Evolutionary conservation across 2,329 filamentous ascomycete species (phyloP).

Genomic region (Hirsutella minnesotensis): DNA sequence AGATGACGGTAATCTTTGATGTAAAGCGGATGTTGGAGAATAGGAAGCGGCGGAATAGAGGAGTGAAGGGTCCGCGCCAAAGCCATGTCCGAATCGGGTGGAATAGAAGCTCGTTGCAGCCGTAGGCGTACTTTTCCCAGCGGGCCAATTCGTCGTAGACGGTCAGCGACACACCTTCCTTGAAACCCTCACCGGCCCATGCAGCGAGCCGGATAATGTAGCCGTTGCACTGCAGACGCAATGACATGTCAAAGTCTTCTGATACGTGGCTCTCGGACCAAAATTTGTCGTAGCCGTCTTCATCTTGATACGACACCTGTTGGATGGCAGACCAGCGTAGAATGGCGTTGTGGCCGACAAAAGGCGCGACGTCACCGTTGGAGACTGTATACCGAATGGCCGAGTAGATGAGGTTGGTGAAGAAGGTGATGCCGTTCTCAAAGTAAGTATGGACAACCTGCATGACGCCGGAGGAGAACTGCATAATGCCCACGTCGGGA

Average conservation of each 20-base stretch:
- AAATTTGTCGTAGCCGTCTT: constrained; percentile 65
- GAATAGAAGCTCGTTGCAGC: constrained; percentile 74
- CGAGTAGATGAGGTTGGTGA: constrained; percentile 64
- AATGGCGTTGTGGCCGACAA: constrained; percentile 71
- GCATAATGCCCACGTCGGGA: constrained; percentile 67
- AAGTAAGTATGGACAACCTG: constrained; percentile 65
- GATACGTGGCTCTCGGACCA: constrained; percentile 74
- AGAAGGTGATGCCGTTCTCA: constrained; percentile 59
- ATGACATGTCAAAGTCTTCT: constrained; percentile 74
- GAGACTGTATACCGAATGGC: constrained; percentile 68
- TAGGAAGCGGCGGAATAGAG: constrained; percentile 64
- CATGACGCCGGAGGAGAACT: constrained; percentile 70
- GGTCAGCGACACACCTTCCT: constrained; percentile 73
- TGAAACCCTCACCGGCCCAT: constrained; percentile 66
- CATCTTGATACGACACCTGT: constrained; percentile 57
- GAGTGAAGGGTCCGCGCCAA: constrained; percentile 64
- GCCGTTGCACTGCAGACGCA: constrained; percentile 59
- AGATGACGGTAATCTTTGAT: constrained; percentile 64
- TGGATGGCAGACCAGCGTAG: constrained; percentile 67
- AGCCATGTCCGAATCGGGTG: constrained; percentile 65
- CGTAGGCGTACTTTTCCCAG: constrained; percentile 82
- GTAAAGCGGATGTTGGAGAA: constrained; percentile 62
- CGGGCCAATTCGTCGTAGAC: constrained; percentile 76
- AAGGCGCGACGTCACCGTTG: constrained; percentile 66
- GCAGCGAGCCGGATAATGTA: constrained; percentile 63